Evolutionary conservation across 768 basidiomycete species (phyloP).

Genomic region (Kwoniella botswanensis): DNA sequence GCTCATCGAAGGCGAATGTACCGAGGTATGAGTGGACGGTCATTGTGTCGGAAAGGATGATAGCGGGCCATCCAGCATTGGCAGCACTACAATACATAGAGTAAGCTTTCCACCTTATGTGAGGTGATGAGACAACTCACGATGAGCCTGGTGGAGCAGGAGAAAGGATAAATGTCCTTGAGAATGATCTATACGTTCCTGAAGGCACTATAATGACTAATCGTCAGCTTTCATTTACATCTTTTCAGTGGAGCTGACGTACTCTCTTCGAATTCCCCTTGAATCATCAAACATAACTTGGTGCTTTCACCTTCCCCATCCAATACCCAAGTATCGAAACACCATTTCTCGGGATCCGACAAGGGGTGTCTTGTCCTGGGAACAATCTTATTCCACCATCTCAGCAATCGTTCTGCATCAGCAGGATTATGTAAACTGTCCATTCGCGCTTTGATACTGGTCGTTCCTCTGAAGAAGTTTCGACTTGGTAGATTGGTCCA

Average conservation of each 20-base stretch:
- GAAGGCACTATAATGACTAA: conserved; percentile 64
- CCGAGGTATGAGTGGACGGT: conserved; percentile 82
- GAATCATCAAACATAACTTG: conserved; percentile 72
- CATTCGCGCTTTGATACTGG: conserved; percentile 45
- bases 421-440: conserved; percentile 73
- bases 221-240: background rate
- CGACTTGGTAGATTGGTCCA: conserved; percentile 44
- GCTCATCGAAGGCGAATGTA: conserved; percentile 71
- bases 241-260: conserved; percentile 48
- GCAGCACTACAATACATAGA: conserved; percentile 66
- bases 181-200: conserved; percentile 86
- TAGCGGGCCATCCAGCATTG: conserved; percentile 83
- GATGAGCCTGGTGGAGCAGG: conserved; percentile 79
- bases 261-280: conserved; percentile 93
- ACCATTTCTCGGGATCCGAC: conserved; percentile 77
- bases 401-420: conserved; percentile 65
- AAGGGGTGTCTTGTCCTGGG: conserved; percentile 86
- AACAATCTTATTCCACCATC: conserved; percentile 65
- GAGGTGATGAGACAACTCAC: conserved; percentile 63
- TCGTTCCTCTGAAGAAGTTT: conserved; percentile 59
- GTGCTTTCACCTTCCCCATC: conserved; percentile 56
- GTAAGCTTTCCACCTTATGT: background rate
- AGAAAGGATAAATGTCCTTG: conserved; percentile 84
- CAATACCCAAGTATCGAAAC: conserved; percentile 80
- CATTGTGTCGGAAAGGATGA: conserved; percentile 86